These are phyloP conservation scores for Skeletonema grethae DNA, from an alignment of 108 stramenopile species.

Conservation along the genomic window DNA sequence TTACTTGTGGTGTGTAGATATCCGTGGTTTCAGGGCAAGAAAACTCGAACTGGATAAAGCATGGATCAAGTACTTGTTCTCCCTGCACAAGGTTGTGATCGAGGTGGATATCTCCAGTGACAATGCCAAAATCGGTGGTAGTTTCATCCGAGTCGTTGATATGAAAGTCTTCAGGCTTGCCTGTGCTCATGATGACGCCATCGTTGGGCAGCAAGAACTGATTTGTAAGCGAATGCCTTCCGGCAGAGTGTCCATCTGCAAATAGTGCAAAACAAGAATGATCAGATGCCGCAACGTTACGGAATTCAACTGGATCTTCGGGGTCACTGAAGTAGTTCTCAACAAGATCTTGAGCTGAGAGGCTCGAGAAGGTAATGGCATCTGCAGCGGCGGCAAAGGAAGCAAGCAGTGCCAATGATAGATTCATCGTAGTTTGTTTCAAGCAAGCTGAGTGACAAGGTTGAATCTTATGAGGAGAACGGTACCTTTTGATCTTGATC, in stretches of 20 bases:
- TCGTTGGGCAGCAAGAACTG: conserved; percentile 23
- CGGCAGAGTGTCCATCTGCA: conserved; percentile 22
- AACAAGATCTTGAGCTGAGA: conserved; percentile 21
- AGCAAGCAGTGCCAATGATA: background rate
- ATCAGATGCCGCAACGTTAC: conserved; percentile 20
- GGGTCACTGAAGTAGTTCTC: conserved; percentile 24
- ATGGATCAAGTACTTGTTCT: conserved; percentile 12
- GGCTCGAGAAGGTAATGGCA: conserved; percentile 9
- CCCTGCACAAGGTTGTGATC: background rate
- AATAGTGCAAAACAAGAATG: conserved; percentile 34
- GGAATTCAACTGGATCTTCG: conserved; percentile 29
- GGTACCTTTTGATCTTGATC: too few relatives aligned
- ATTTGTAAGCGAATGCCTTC: conserved; percentile 6
- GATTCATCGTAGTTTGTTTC: background rate
- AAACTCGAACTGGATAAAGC: conserved; percentile 33
- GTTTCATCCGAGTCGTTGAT: conserved; percentile 26
- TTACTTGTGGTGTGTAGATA: conserved; percentile 31
- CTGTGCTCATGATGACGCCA: conserved; percentile 26
- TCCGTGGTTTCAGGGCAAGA: conserved; percentile 18
- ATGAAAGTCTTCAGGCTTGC: conserved; percentile 29
- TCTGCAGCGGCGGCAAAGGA: conserved; percentile 2
- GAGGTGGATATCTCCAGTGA: conserved; percentile 27
- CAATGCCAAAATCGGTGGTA: conserved; percentile 13
- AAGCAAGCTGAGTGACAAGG: too few relatives aligned
- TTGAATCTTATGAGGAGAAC: too few relatives aligned